Evolutionary conservation across 768 basidiomycete genomes (phyloP).

Genomic region (Phylloporus scabripes): DNA sequence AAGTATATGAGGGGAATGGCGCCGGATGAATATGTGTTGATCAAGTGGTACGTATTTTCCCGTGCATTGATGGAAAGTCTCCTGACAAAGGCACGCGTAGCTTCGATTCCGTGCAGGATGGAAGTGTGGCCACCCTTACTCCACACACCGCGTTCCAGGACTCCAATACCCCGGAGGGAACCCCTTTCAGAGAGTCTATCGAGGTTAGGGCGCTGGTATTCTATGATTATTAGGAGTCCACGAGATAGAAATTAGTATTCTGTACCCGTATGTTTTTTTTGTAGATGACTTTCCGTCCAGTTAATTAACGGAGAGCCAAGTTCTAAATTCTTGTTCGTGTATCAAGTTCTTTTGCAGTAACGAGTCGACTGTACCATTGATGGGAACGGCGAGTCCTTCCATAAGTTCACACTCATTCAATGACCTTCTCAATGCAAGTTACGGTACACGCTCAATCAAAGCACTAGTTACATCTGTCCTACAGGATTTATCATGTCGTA

Average conservation of each 20-base stretch:
- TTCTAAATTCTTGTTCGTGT: too few relatives aligned
- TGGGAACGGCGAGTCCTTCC: too few relatives aligned
- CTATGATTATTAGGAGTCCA: conserved; percentile 20
- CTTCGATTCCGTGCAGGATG: conserved; percentile 33
- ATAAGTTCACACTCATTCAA: too few relatives aligned
- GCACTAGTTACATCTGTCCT: neutral
- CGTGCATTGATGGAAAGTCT: neutral
- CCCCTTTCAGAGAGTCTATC: conserved; percentile 31
- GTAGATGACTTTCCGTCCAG: neutral
- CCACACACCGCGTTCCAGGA: conserved; percentile 35
- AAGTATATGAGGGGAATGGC: conserved; percentile 41
- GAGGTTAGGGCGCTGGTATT: conserved; percentile 35
- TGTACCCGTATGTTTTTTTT: neutral
- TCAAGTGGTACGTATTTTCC: conserved; percentile 39
- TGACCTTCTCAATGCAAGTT: neutral
- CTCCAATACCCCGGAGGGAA: conserved; percentile 29
- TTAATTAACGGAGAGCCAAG: neutral
- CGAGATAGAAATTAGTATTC: neutral
- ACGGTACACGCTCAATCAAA: neutral
- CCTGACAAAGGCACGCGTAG: conserved; percentile 10
- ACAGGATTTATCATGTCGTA: neutral
- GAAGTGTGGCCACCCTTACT: conserved; percentile 28
- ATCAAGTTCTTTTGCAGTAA: too few relatives aligned
- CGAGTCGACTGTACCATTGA: too few relatives aligned
- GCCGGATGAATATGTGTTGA: conserved; percentile 42